Evolutionary conservation across 2,329 filamentous ascomycete genomes (phyloP).

Genomic region (Stagonosporopsis rhizophila): DNA sequence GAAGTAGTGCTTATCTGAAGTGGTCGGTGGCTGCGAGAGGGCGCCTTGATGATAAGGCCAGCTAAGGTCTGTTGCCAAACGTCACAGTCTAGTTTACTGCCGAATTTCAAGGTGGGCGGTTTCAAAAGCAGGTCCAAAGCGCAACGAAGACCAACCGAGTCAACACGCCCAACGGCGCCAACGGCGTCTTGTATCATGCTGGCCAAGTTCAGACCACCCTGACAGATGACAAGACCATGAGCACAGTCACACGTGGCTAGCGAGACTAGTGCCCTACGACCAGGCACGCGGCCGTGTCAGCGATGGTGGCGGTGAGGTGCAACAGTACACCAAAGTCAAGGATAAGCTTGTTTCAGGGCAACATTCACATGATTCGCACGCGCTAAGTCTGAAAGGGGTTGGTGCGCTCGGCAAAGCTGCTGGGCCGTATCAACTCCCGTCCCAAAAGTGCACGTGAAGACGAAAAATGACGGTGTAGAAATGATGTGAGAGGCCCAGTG

Average conservation of each 20-base stretch:
- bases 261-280: slow-evolving; percentile 5
- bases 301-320: slow-evolving; percentile 14
- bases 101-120: background rate
- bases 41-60: background rate
- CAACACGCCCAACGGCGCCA: slow-evolving; percentile 1
- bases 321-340: slow-evolving; percentile 2
- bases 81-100: background rate
- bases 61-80: background rate
- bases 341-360: background rate
- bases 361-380: slow-evolving; percentile 18
- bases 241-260: slow-evolving; percentile 17
- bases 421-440: background rate
- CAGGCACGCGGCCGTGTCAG: slow-evolving; percentile 21
- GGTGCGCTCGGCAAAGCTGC: slow-evolving; percentile 12
- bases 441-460: background rate
- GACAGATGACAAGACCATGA: slow-evolving; percentile 15
- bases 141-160: slow-evolving; percentile 5
- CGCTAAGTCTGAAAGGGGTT: slow-evolving; percentile 6
- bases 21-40: background rate
- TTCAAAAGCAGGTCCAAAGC: slow-evolving; percentile 1
- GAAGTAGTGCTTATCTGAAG: background rate
- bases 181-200: slow-evolving; percentile 11
- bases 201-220: slow-evolving; percentile 9
- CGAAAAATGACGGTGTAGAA: background rate
- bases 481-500: background rate